Evolutionary conservation across 352 stramenopile genomes (phyloP).

Genomic region (Pythium aquatile): DNA sequence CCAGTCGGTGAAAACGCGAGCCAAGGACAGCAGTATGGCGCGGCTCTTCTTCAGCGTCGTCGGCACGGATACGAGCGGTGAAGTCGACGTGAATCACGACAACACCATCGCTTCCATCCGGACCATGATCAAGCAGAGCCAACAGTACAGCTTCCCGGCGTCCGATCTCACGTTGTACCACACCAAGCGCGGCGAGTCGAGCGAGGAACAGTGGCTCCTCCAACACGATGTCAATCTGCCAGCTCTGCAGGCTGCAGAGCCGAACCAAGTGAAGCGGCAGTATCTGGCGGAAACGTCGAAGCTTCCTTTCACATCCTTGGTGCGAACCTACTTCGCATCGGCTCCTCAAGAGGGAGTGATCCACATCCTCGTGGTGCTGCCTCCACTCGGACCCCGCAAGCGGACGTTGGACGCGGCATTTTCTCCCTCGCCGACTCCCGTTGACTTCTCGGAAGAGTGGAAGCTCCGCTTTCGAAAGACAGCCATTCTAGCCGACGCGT

Average conservation of each 20-base stretch:
- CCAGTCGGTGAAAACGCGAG: neutral
- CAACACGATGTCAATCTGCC: neutral
- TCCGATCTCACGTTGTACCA: neutral
- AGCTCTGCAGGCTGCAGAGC: no score
- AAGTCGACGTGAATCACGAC: neutral
- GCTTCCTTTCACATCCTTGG: no score
- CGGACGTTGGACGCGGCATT: neutral
- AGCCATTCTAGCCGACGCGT: neutral
- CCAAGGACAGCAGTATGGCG: neutral
- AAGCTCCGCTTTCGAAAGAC: neutral
- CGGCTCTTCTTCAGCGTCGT: neutral
- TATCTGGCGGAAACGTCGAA: no score
- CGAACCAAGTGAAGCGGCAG: neutral
- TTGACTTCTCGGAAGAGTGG: neutral
- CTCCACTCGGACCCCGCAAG: neutral
- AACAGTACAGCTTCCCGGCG: neutral
- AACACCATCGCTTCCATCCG: neutral
- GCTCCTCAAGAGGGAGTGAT: no score
- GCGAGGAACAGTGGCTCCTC: neutral
- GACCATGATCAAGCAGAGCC: neutral
- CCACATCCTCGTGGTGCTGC: no score
- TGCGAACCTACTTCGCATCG: no score
- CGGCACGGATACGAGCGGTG: no score
- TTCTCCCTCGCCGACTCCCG: neutral
- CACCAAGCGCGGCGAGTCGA: neutral